Base-by-base conservation (phyloP, 805 yeast genomes). In the Suhomyces sp. region DNA sequence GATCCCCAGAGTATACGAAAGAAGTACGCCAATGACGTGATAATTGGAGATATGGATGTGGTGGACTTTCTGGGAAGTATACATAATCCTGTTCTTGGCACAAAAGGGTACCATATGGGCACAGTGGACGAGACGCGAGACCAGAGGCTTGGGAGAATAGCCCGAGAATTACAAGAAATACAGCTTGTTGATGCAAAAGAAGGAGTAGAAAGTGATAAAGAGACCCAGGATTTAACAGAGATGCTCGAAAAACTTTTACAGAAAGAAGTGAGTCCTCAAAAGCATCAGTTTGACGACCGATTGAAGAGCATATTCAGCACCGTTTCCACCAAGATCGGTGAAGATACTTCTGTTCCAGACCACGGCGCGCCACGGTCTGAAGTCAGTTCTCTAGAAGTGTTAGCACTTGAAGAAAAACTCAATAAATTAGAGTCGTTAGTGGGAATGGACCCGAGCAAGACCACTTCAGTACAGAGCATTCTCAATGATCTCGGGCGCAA, bases 31-130 rank as follows among this genome's bases (percentile, higher is more conserved):
- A 24, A 41, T n/a, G 51, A 48, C 26, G 52, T 68, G 17, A 63
- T 60, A 22, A 62, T 64, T 1, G 57, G 58, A 19, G 73, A 69
- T 9, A 55, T 66, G 17, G 24, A 29, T 5, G 10, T 19, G 42
- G 67, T 68, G 29, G 78, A 77, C 60, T 71, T 72, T 55, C 68
- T 76, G 75, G 71, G 78, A 45, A 56, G 63, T 53, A 40, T 72
- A 41, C 51, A 57, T 48, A 54, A 52, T 7, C 48, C 41, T 7
- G 41, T 50, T 2, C 53, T 68, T 24, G 58, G 58, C 4, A 53
- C 52, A 6, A 57, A 55, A 22, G 77, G 77, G 10, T 70, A 66
- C 47, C 53, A 50, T 13, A 57, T 64, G 29, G 31, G 35, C 9
- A 52, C 50, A 13, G 63, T 64, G 10, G 64, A 60, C 24, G 82